Conservation (phyloP, 148 eudicot species). For the Nepenthes mirabilis region DNA sequence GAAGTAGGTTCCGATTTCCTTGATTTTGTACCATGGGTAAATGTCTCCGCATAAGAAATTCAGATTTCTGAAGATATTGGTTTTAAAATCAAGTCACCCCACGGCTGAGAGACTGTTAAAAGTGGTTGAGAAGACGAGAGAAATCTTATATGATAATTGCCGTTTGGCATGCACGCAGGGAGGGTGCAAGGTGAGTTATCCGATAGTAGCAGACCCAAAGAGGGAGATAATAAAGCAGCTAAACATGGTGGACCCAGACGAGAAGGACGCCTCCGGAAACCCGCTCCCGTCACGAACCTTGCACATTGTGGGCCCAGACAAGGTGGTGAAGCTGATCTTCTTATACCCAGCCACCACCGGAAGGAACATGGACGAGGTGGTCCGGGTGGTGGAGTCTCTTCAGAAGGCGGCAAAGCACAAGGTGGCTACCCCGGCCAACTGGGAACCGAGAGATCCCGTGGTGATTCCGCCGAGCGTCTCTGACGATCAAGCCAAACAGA, state of each 20-base stretch:
- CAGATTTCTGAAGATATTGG: no score
- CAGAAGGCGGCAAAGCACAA: constrained; percentile 55
- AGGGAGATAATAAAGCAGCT: constrained; percentile 52
- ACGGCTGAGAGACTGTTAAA: no score
- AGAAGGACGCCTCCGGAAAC: constrained; percentile 38
- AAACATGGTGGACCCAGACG: constrained; percentile 89
- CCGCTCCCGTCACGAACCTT: constrained; percentile 65
- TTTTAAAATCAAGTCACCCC: no score
- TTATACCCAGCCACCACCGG: constrained; percentile 83
- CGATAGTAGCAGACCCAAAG: constrained; percentile 70
- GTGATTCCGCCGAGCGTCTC: constrained; percentile 68
- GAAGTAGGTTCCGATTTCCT: no score
- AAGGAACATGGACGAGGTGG: constrained; percentile 80
- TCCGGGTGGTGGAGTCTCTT: constrained; percentile 69
- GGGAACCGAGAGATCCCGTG: constrained; percentile 68
- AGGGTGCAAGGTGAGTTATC: constrained; percentile 57
- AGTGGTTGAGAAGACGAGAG: no score
- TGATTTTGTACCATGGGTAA: no score
- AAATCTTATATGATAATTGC: no score
- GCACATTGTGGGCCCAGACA: constrained; percentile 75
- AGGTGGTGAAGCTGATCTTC: constrained; percentile 77
- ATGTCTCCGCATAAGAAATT: no score
- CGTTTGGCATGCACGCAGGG: constrained; percentile 12
- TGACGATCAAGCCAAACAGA: constrained; percentile 44
- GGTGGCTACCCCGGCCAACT: constrained; percentile 75